Base-by-base conservation (phyloP, 2,329 filamentous ascomycete genomes). In the Mariannaea elegans region DNA sequence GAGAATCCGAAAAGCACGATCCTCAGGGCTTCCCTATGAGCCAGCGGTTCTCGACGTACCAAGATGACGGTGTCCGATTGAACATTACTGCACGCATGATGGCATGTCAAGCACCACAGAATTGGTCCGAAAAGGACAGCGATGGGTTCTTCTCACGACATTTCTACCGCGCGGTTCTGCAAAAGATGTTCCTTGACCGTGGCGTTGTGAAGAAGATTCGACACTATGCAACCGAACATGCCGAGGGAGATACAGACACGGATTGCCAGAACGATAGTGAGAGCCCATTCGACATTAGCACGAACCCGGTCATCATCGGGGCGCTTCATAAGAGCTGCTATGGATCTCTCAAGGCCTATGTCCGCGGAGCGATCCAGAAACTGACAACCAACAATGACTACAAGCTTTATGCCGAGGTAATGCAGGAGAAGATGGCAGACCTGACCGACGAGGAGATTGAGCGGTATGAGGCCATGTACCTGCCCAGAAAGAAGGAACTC, bases 31-130 rank as follows among this genome's bases (percentile, higher is more conserved):
- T 97, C 70, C 95, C 95, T 0, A 95, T 99, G 90, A 96, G 92
- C 59, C 81, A 89, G 42, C 84, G 84, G 13, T 81, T 97, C 47
- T 82, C 72, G 76, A 86, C 75, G 3, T 85, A 90, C 67, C 76
- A 80, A 18, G 79, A 77, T 14, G 80, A 82, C 8, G 93, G 93
- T 2, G 83, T 98, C 45, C 86, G 92, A 21, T 83, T 98, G 57
- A 98, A 99, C 76, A 97, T 98, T 72, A 99, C 95, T 4, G 93
- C 95, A 1, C 87, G 95, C 42, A 97, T 97, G 90, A 97, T 98
- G 94, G 94, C 94, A 3, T 94, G 96, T 48, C 95, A 99, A 78
- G 95, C 95, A 7, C 94, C 95, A 2, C 84, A 89, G 60, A 99
- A 99, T 79, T 99, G 95, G 95, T 91, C 90, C 2, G 81, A 82